A percentile compares a stretch with the other conserved stretches of the same genome.
Evolutionary conservation across 257 asterid species (phyloP).

Genomic region (Rehmannia glutinosa): DNA sequence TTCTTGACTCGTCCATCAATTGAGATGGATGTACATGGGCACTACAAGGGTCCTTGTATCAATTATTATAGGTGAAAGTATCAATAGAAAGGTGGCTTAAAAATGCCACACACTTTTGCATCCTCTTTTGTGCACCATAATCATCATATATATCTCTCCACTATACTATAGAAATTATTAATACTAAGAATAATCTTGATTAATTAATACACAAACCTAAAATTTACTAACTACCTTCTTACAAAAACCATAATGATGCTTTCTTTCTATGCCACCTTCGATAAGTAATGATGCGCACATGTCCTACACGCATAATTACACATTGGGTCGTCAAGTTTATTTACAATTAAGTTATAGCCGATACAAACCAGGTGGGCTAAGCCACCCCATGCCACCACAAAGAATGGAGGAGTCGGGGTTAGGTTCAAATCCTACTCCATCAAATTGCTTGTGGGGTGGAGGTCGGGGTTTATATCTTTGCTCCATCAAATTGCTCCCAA

Average conservation of each 20-base stretch:
- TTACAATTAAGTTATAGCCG: too few relatives aligned
- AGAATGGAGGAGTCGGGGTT: too few relatives aligned
- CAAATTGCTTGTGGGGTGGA: too few relatives aligned
- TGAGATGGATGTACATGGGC: constrained; percentile 26
- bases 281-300: constrained; percentile 17
- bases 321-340: not conserved
- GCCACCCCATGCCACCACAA: too few relatives aligned
- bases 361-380: too few relatives aligned
- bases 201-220: not conserved
- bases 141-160: constrained; percentile 30
- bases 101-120: constrained; percentile 33
- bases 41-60: constrained; percentile 16
- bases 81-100: constrained; percentile 25
- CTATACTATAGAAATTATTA: constrained; percentile 7
- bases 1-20: constrained; percentile 22
- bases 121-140: constrained; percentile 34
- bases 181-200: constrained; percentile 6
- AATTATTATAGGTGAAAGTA: constrained; percentile 31
- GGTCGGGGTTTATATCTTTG: too few relatives aligned
- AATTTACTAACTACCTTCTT: constrained; percentile 4
- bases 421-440: too few relatives aligned
- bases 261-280: constrained; percentile 30
- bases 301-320: constrained; percentile 32
- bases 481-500: too few relatives aligned
- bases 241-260: constrained; percentile 22